Conservation (phyloP, 2,329 filamentous ascomycete genomes). For the Colletotrichum sojae region DNA sequence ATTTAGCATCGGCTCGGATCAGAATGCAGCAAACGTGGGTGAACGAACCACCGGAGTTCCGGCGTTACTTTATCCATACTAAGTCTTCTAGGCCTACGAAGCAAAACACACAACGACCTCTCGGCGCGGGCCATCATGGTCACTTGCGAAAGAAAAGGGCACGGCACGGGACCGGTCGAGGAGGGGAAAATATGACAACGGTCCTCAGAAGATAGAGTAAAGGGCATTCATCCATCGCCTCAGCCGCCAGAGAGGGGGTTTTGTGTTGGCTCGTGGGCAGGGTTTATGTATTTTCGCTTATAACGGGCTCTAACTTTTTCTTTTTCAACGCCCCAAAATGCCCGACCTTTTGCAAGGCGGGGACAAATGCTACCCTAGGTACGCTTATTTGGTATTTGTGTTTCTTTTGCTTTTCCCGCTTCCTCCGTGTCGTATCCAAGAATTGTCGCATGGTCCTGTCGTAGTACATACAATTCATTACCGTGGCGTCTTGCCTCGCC, state of each 20-base stretch:
- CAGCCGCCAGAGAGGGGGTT: no score
- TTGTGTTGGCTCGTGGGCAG: background rate
- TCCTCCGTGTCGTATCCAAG: no score
- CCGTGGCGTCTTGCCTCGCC: no score
- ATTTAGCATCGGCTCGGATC: background rate
- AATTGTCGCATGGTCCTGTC: no score
- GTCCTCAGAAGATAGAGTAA: no score
- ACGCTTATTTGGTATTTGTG: background rate
- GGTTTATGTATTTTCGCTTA: conserved; percentile 24
- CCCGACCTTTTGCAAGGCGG: no score
- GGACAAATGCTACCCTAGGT: no score
- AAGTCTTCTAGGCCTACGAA: conserved; percentile 34
- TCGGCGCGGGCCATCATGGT: background rate
- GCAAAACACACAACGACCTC: background rate
- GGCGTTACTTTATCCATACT: conserved; percentile 32
- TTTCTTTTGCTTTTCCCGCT: no score
- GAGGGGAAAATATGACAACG: background rate
- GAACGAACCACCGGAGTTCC: conserved; percentile 32
- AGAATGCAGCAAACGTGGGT: conserved; percentile 40
- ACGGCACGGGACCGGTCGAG: no score
- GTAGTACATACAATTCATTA: no score
- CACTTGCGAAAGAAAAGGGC: background rate
- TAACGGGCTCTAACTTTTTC: conserved; percentile 13
- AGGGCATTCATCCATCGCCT: no score
- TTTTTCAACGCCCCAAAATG: background rate